Evolutionary conservation across 1,139 yeast species (phyloP), one percentile per base, ranked within the genome.

Genomic region (Ogataea hybrid): DNA sequence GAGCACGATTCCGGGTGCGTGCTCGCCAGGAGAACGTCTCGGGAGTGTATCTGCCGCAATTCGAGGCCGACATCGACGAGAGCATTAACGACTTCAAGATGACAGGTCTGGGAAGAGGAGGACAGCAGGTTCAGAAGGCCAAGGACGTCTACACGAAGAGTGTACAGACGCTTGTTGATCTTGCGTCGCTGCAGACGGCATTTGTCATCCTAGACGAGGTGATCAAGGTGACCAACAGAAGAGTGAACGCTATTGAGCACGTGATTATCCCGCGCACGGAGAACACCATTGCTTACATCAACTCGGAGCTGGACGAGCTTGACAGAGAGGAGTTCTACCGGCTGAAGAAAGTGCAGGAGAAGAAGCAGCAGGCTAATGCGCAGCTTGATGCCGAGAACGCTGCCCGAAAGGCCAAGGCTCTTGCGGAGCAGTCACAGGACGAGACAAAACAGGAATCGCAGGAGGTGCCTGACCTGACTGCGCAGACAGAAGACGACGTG

Each of bases 231-330:
- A 92, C 98, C 44, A 92, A 92, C 67, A 80, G 98, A 70, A 85
- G 98, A 75, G 98, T 92, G 57, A 92, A 92, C 66, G 97, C 98
- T 53, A 92, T 92, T 68, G 98, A 92, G 70, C 97, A 92, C 63
- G 97, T 92, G 39, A 90, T 92, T 58, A 92, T 92, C 47, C 98
- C 98, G 49, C 79, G 97, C 67, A 90, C 97, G 2, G 97, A 92
- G 66, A 92, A 92, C 66, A 92, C 98, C 27, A 92, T 92, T 58
- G 77, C 85, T 48, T 79, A 92, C 66, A 92, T 92, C 70, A 89
- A 89, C 65, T 87, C 96, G 23, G 98, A 92, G 65, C 77, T 92
- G 63, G 98, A 92, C 65, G 98, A 92, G 69, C 76, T 92, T 65
- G 98, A 92, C 64, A 84, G 98, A 75, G 98, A 92, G 68, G 98